Evolutionary conservation across 257 asterid species (phyloP), one percentile per base, ranked within the genome.

Genomic region (Euphrasia confusa): DNA sequence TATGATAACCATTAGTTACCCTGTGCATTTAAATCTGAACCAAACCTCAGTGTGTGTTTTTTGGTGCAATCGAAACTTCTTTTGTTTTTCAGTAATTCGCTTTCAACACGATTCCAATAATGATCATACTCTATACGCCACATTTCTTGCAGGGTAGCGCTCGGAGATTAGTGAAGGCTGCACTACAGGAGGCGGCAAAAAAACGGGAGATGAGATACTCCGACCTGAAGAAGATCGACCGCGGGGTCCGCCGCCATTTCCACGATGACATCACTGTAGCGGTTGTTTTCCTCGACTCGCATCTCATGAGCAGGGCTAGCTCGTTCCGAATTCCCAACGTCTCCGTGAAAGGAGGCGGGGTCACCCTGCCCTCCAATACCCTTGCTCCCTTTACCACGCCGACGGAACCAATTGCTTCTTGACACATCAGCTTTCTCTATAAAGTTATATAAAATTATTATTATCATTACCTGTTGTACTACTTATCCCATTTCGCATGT

Each of bases 131-230:
- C 12, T 21, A 5, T 50, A 37, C 21, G 33, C 33, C 60, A 26
- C 4, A 10, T 49, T 49, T 37, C 28, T 10, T 66, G 71, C 89
- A 89, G 95, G 97, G 95, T 40, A 87, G 84, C 67, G 95, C 97
- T 11, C 76, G 75, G 79, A 84, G 87, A 81, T 72, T 89, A 66
- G 89, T 89, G 58, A 89, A 89, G 71, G 72, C 83, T 21, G 95
- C 95, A 42, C 52, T 89, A 28, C 95, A 74, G 74, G 95, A 77
- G 80, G 97, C 97, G 53, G 95, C 95, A 0, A 89, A 86, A 84
- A 89, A 89, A 70, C 74, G 97, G 71, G 97, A 89, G 68, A 89
- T 89, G 97, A 84, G 97, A 66, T 89, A 89, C 75, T 87, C 95
- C 0, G 97, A 89, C 75, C 69, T 89, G 88, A 89, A 87, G 83